A percentile compares a stretch with the other conserved stretches of the same genome.
Evolutionary conservation across 2,329 filamentous ascomycete species (phyloP).

Genomic region (Dactylellina leptospora): DNA sequence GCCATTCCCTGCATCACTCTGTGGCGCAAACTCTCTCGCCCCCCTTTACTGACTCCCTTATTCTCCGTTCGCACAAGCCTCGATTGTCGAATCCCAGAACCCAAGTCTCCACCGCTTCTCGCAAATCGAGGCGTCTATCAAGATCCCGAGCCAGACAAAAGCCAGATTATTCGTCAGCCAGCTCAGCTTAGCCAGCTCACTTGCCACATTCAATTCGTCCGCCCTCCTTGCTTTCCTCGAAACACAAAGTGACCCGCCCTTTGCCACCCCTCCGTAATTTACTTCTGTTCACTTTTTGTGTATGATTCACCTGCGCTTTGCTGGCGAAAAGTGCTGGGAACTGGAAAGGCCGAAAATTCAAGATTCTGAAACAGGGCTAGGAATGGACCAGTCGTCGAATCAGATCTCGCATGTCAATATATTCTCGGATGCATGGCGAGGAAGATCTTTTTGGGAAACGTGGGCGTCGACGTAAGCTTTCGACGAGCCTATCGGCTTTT

Average conservation of each 20-base stretch:
- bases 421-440: too few relatives aligned
- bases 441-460: too few relatives aligned
- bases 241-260: background rate
- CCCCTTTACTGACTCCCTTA: too few relatives aligned
- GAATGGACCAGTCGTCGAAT: background rate
- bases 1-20: background rate
- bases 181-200: background rate
- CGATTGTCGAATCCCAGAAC: slow-evolving; percentile 18
- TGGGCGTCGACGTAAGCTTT: too few relatives aligned
- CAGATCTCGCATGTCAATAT: too few relatives aligned
- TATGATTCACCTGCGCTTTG: too few relatives aligned
- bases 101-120: slow-evolving; percentile 6
- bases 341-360: background rate
- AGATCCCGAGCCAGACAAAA: too few relatives aligned
- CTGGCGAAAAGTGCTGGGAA: too few relatives aligned
- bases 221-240: background rate
- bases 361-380: slow-evolving; percentile 2
- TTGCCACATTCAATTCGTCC: background rate
- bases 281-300: too few relatives aligned
- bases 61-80: background rate
- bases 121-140: slow-evolving; percentile 10
- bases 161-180: background rate
- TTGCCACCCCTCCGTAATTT: background rate
- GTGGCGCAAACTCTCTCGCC: slow-evolving; percentile 1
- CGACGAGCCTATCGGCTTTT: too few relatives aligned